Base-by-base conservation (phyloP, 2,329 filamentous ascomycete genomes). In the Fusarium sublunatum region DNA sequence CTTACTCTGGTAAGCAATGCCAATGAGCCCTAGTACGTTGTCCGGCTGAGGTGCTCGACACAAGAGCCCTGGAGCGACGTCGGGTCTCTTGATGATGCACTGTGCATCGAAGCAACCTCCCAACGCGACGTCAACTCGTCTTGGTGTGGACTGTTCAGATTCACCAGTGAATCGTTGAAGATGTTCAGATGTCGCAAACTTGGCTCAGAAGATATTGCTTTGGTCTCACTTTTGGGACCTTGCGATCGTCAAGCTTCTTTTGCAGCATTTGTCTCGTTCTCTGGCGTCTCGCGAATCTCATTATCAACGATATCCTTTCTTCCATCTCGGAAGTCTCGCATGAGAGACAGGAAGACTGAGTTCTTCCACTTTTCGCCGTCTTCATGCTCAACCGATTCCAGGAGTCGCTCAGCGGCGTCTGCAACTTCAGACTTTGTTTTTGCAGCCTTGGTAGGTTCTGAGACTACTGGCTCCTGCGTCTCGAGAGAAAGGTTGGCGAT, bases 301-400 rank as follows among this genome's bases (percentile, higher is more conserved):
- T 80, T 75, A 39, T 78, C 74, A 11, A 79, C 65, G 43, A 81
- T 79, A 19, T 80, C 78, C 61, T 81, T 81, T 22, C 69, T 75
- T 2, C 79, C 79, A 43, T 81, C 79, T 8, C 77, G 73, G 41
- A 81, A 80, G 51, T 81, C 79, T 15, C 77, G 75, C 79, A 81
- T 81, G 5, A 81, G 72, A 0, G 76, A 75, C 7, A 81, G 69
- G 38, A 81, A 81, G n/a, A 74, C 70, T 0, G 79, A 81, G 40
- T 81, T 79, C 61, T 79, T 78, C 79, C 79, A 81, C 61, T 81
- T 81, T 8, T 81, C 79, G 38, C 78, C 78, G 40, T 73, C 70
- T 58, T 81, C 79, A 48, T 81, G 78, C 61, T 78, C 72, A 24
- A 81, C 79, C 3, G 76, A 76, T 42, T 80, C 76, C 32, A 81